Conservation (phyloP, 176 grass and related monocot species). For the Oryza rufipogon region DNA sequence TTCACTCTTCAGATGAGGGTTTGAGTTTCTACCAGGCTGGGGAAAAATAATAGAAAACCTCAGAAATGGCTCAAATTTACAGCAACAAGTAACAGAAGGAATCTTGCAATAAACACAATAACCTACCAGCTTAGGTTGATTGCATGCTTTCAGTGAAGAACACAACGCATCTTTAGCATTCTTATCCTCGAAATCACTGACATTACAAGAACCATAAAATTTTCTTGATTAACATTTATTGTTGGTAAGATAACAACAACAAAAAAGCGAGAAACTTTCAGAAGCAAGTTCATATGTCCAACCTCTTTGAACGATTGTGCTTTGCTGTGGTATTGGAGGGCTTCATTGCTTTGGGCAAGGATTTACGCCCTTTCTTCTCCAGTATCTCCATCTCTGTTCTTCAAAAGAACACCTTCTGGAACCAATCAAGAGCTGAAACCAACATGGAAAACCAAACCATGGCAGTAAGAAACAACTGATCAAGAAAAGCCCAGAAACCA, state of each 20-base stretch:
- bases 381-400: conserved; percentile 47
- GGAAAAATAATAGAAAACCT: conserved; percentile 26
- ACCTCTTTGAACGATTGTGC: conserved; percentile 81
- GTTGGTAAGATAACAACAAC: neutral
- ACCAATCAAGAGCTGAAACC: conserved; percentile 40
- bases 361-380: conserved; percentile 52
- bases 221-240: neutral
- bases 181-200: conserved; percentile 72
- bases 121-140: conserved; percentile 53
- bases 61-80: conserved; percentile 14
- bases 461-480: conserved; percentile 11
- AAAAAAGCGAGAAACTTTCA: neutral
- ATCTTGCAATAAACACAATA: neutral
- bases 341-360: conserved; percentile 48
- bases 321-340: conserved; percentile 32
- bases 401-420: conserved; percentile 18
- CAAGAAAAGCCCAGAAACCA: conserved; percentile 27
- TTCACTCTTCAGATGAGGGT: conserved; percentile 38
- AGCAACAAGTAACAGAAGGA: neutral
- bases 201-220: conserved; percentile 28
- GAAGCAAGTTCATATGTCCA: conserved; percentile 20
- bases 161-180: conserved; percentile 37
- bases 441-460: conserved; percentile 9
- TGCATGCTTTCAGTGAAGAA: conserved; percentile 49
- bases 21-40: conserved; percentile 56